Base-by-base conservation (phyloP, 305 asterid species). In the Fraxinus floribunda region DNA sequence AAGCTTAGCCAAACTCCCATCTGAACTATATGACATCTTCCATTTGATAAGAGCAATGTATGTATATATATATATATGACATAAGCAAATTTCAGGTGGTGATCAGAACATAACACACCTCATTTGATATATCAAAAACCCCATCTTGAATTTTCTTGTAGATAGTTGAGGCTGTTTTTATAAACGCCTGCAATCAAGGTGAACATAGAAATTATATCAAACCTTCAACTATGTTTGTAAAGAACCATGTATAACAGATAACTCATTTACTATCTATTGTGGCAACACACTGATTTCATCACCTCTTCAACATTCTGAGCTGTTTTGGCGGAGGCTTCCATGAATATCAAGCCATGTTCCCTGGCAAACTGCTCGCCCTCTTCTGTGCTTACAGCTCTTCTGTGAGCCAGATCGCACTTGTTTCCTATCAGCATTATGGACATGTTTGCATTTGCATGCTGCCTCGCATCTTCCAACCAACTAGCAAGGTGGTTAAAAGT, bases 301-400 rank as follows among this genome's bases (percentile, higher is more conserved):
- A 94, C 95, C 93, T 92, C 94, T 77, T 92, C 97, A 55, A 94
- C 97, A 85, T 92, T 92, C 85, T 91, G 93, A 72, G 97, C 91
- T 62, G 98, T 90, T 90, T 91, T 92, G 44, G 97, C 95, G 77
- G 97, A 91, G 38, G 95, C 91, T 84, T 94, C 97, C 92, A 92
- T 89, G 88, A 94, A 94, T 81, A 91, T 86, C 80, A 94, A 85
- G 52, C 98, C 97, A 85, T 94, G 81, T 81, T 94, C 94, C 86
- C 85, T 89, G 20, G 97, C 98, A 87, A 94, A 92, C 82, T 92
- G 97, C 79, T 89, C 93, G 0, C 98, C 97, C 86, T 94, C 98
- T 86, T 90, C 97, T 0, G 90, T 92, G 88, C 93, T 92, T 62
- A 93, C 97, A n/a, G 97, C 98, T 83, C 95, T 88, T 89, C 93